Evolutionary conservation across 2,329 filamentous ascomycete genomes (phyloP).

Genomic region (Orbilia javanica): DNA sequence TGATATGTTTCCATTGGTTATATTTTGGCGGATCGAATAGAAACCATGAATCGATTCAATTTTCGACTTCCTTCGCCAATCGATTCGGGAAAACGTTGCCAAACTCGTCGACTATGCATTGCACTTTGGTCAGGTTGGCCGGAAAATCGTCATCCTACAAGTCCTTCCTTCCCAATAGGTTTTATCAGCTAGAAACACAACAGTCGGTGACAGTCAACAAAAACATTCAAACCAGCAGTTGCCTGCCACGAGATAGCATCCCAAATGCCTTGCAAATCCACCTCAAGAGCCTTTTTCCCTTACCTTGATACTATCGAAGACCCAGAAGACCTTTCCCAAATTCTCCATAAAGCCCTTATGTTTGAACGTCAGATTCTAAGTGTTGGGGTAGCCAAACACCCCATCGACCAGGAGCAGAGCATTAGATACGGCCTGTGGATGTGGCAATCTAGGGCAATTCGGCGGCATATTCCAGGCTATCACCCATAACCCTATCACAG

Average conservation of each 20-base stretch:
- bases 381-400: constrained; percentile 19
- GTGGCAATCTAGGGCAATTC: constrained; percentile 4
- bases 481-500: not conserved
- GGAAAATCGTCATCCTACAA: not conserved
- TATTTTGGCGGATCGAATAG: no score
- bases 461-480: not conserved
- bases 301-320: constrained; percentile 23
- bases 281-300: constrained; percentile 35
- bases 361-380: constrained; percentile 24
- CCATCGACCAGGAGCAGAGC: not conserved
- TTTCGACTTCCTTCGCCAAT: no score
- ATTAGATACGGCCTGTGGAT: constrained; percentile 16
- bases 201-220: not conserved
- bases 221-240: not conserved
- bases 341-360: constrained; percentile 19
- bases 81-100: no score
- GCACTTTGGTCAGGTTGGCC: not conserved
- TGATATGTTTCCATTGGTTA: not conserved
- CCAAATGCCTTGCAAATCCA: constrained; percentile 36
- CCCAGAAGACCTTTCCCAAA: not conserved
- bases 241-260: not conserved
- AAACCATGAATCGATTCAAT: no score
- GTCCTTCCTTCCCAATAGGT: no score
- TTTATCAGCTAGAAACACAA: not conserved
- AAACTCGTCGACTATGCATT: not conserved